Evolutionary conservation across 106 monocot species (phyloP).

Genomic region (Dendrobium huoshanense): DNA sequence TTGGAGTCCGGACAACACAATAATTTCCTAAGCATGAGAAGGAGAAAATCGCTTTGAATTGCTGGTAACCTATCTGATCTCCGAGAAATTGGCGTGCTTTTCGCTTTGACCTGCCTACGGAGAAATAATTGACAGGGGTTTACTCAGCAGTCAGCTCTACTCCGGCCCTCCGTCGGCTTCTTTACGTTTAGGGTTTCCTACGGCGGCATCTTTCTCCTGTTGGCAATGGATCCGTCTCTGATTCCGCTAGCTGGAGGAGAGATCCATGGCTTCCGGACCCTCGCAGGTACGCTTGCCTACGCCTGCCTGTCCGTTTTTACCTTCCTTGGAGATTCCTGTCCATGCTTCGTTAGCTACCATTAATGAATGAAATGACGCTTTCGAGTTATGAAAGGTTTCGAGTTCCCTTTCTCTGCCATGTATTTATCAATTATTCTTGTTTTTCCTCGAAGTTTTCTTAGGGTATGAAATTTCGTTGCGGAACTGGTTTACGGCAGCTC

Average conservation of each 20-base stretch:
- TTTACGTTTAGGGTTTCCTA: too few species aligned
- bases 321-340: neutral
- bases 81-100: too few species aligned
- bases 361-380: neutral
- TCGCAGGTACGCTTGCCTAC: neutral
- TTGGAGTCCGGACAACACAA: too few species aligned
- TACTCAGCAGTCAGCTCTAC: too few species aligned
- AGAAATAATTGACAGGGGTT: too few species aligned
- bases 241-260: neutral
- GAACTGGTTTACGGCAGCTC: neutral
- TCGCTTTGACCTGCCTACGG: too few species aligned
- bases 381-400: neutral
- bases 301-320: neutral
- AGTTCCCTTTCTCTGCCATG: neutral
- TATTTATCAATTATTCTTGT: neutral
- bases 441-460: neutral
- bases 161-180: too few species aligned
- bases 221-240: slow-evolving; percentile 1
- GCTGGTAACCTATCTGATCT: too few species aligned
- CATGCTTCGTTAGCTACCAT: neutral
- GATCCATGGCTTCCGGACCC: slow-evolving; percentile 5
- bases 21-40: too few species aligned
- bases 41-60: too few species aligned
- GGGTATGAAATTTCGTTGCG: neutral
- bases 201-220: too few species aligned